Evolutionary conservation across 129 eudicot genomes (phyloP), one percentile per base, ranked within the genome.

Genomic region (Lactuca saligna): DNA sequence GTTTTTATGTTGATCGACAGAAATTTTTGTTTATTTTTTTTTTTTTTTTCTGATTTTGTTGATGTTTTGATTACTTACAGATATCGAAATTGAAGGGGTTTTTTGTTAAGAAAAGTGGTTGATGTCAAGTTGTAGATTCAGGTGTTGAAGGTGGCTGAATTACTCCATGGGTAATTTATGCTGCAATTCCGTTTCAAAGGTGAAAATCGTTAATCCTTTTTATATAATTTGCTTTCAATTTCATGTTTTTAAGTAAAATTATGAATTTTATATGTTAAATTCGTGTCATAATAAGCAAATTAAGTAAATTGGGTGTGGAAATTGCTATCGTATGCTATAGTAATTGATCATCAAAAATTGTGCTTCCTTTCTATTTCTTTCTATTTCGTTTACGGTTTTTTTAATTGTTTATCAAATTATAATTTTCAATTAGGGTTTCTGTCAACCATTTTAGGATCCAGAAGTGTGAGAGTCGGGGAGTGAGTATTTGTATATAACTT

Each of bases 161-260:
- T 76, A 61, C 75, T 80, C 17, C 15, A 91, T 91, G 97, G 95
- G 82, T 75, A 87, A 69, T 69, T 72, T 91, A 61, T 91, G 95
- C 80, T 83, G 89, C 64, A 72, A 63, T 82, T 87, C 89, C 70
- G 72, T 56, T 75, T 80, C 88, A 62, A 82, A 83, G 88, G 93
- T 84, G 63, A 76, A 67, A 32, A 32, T 59, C 20, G 51, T 44
- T 17, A 7, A 8, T 42, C 48, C 68, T 6, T 33, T 60, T 54
- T 14, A n/a, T 16, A 49, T 9, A 50, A 4, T 44, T 69, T 34
- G 58, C 17, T 35, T 50, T 46, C 70, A 34, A 54, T 49, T 71
- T 78, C 65, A 60, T 48, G 74, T 9, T 68, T 66, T 58, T 32
- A 41, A 13, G 41, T 29, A 15, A 37, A 57, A 53, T 11, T 59